Base-by-base conservation (phyloP, 345 rosid species). In the Mangifera indica region DNA sequence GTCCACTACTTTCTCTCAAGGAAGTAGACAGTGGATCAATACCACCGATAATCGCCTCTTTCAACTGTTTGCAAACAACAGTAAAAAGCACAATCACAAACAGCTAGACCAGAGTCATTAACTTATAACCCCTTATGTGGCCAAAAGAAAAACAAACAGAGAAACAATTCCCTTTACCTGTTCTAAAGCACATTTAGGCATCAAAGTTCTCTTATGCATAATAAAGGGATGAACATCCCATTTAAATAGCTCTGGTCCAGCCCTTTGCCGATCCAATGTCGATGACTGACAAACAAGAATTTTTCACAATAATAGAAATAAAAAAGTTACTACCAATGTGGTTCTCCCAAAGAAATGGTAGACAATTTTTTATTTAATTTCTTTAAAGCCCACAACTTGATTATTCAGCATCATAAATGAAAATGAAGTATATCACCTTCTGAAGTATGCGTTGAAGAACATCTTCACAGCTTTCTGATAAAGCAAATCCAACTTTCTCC, bases 151-250 rank as follows among this genome's bases (percentile, higher is more conserved):
- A 61, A 26, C 3, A 37, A n/a, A 29, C 24, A 52, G 59, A 42
- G 13, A 55, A 52, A 74, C 2, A 71, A 67, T 25, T 49, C 13
- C 21, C 4, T n/a, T 76, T 52, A 85, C 96, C 86, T 78, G 75
- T 59, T 82, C 81, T 45, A 86, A 72, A 59, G 80, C 57, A 71
- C 85, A 80, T 77, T 79, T 82, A 44, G 88, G 87, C 80, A 84
- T 69, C 21, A 75, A 65, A 73, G 82, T 77, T 71, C 87, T 83
- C 79, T 88, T 90, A 57, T 84, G 85, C 61, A n/a, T 18, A 48
- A 86, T 66, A 74, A 90, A 90, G 58, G 79, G 78, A 26, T 56
- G 72, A 70, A 81, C 63, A 74, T 87, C 87, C 89, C 82, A 83
- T 73, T 81, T 83, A 72, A 71, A 60, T 60, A 74, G 69, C 79